phyloP scores from a whole-genome alignment of 495 filamentous ascomycete genomes.

The Zalerion maritima region DNA sequence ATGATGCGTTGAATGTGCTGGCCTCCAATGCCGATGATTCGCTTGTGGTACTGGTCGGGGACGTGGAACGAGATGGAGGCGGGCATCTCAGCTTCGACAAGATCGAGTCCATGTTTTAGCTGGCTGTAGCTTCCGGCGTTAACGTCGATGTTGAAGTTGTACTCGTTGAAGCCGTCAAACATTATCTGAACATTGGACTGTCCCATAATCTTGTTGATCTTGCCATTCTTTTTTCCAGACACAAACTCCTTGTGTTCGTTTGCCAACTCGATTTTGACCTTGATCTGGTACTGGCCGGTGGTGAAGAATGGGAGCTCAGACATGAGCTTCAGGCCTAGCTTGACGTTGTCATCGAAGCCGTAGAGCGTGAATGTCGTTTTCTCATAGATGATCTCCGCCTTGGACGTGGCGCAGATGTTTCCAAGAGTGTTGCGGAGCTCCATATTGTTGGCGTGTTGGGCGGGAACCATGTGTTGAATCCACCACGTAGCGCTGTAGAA shows the following conservation, averaged over 20 bases:
- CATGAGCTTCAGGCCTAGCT: constrained; percentile 82
- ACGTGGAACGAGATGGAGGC: constrained; percentile 98
- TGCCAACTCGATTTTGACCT: constrained; percentile 94
- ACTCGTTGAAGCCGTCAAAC: constrained; percentile 97
- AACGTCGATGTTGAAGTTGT: constrained; percentile 99
- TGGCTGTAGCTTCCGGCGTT: constrained; percentile 81
- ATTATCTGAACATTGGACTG: constrained; percentile 97
- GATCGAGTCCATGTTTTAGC: constrained; percentile 74
- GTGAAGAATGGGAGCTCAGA: constrained; percentile 82
- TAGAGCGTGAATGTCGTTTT: constrained; percentile 87
- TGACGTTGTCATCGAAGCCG: constrained; percentile 89
- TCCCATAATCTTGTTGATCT: constrained; percentile 99
- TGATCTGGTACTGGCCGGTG: constrained; percentile 76
- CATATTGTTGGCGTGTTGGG: constrained; percentile 52
- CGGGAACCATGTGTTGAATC: constrained; percentile 63
- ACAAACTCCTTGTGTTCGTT: constrained; percentile 99
- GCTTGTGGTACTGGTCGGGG: constrained; percentile 98
- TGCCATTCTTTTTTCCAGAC: constrained; percentile 98
- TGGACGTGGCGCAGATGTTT: constrained; percentile 91
- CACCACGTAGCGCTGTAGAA: constrained; percentile 98
- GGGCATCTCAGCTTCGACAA: constrained; percentile 98
- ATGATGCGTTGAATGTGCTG: constrained; percentile 99
- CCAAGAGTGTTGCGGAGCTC: constrained; percentile 83
- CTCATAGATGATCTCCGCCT: constrained; percentile 87
- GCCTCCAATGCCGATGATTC: constrained; percentile 96